Base-by-base conservation (phyloP, 1,284 basidiomycete species). In the Lignosus rhinocerotis region DNA sequence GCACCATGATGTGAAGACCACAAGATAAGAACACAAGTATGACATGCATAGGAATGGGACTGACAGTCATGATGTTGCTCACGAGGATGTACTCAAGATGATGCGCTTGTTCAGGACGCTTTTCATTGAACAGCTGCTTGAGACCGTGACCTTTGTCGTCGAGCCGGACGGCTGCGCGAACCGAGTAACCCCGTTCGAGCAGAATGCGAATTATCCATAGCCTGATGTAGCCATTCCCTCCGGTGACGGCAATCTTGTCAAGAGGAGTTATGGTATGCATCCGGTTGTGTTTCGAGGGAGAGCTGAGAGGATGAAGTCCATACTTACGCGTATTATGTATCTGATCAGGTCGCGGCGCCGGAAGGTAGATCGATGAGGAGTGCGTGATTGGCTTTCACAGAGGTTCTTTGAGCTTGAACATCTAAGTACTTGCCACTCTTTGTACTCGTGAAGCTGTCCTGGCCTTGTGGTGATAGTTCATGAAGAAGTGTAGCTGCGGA, bases 151-250 rank as follows among this genome's bases (percentile, higher is more conserved):
- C 81, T 70, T 86, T 87, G 10, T 67, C 70, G 9, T 67, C 65
- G 0, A 80, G 78, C 17, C 85, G 78, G 6, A 86, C 84, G 0
- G 84, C 82, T 6, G 80, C 83, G 19, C 83, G 76, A 16, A 88
- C 84, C 14, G 76, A 68, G 64, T 73, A 83, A 21, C 75, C 76
- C 17, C 69, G 66, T 51, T 78, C 72, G 25, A 81, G 71, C 5
- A 80, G 71, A 1, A 51, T 51, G 16, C 67, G 67, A 6, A 77
- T 71, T 45, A 78, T 65, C 75, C 77, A 78, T 10, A 69, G 63
- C 14, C 73, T 76, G 58, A 78, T 71, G 66, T 70, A 78, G 77
- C 72, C 34, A 75, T 70, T n/a, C n/a, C n/a, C n/a, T n/a, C n/a
- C n/a, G n/a, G n/a, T n/a, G n/a, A n/a, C n/a, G n/a, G n/a, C n/a